Conservation (phyloP, 2,329 filamentous ascomycete genomes). For the Curvularia hawaiiensis region DNA sequence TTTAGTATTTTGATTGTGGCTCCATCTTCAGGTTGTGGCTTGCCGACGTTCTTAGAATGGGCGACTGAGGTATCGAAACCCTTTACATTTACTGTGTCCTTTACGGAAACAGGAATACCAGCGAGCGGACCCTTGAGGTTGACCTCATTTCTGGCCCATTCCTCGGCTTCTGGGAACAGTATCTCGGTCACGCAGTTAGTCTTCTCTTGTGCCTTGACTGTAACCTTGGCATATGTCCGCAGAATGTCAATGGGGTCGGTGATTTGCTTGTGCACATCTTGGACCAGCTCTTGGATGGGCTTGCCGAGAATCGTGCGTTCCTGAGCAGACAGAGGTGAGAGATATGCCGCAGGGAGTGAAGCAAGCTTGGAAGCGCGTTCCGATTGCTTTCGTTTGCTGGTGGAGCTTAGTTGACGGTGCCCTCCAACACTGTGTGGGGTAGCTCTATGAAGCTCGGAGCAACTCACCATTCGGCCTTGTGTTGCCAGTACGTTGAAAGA, state of each 20-base stretch:
- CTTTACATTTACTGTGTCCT: constrained; percentile 75
- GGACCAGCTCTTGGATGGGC: constrained; percentile 78
- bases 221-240: constrained; percentile 85
- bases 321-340: constrained; percentile 63
- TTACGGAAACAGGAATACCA: constrained; percentile 84
- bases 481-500: constrained; percentile 71
- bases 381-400: constrained; percentile 77
- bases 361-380: constrained; percentile 74
- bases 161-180: constrained; percentile 77
- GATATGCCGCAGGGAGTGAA: constrained; percentile 69
- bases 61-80: constrained; percentile 85
- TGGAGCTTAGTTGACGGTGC: constrained; percentile 18
- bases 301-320: constrained; percentile 73
- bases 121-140: constrained; percentile 83
- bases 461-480: constrained; percentile 71
- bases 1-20: constrained; percentile 77
- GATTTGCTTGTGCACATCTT: constrained; percentile 73
- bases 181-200: constrained; percentile 93
- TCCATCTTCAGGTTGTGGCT: constrained; percentile 71
- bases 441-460: constrained; percentile 15
- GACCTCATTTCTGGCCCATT: constrained; percentile 65
- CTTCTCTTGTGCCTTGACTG: constrained; percentile 79
- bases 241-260: constrained; percentile 74
- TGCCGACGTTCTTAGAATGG: constrained; percentile 74
- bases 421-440: constrained; percentile 11